Base-by-base conservation (phyloP, 2,329 filamentous ascomycete species). In the Zasmidium cellare region DNA sequence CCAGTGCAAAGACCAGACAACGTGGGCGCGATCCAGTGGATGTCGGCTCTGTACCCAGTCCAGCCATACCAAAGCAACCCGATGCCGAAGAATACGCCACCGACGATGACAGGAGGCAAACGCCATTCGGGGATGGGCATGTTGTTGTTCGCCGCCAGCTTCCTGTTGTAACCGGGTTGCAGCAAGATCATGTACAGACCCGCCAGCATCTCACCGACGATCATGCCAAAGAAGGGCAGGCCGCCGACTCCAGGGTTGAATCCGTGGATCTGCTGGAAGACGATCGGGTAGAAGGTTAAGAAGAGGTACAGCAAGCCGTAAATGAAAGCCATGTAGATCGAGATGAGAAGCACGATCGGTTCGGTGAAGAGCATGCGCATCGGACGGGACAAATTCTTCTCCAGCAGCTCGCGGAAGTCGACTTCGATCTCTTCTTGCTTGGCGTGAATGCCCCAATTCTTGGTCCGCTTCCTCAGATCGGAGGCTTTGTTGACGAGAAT, bases 201-300 rank as follows among this genome's bases (percentile, higher is more conserved):
- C n/a, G 67, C 69, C n/a, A 73, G 58, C 19, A 71, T 35, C 9
- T 69, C 67, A n/a, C 71, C 71, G 3, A 68, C 24, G 23, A 73
- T 66, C 62, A 96, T 90, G 55, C 91, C 92, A 67, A 96, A 90
- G 73, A 92, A 96, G 3, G 91, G 86, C 3, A 96, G 80, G 1
- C 91, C 92, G 3, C 86, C 83, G 18, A 90, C 75, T 56, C 92
- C 92, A 1, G 81, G 68, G 31, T 77, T 84, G 77, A 93, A 88
- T 64, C 83, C 81, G 72, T 96, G 88, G 3, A 92, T 80, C 1
- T 75, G 72, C 60, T 87, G 79, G 76, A 94, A 96, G 49, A 96
- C 88, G 46, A 94, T 83, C 0, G 89, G 87, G 67, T 96, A 96
- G 1, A 91, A 89, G 0, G 90, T 92, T 53, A 96, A 80, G 78